Evolutionary conservation across 306 rosid species (phyloP).

Genomic region (Sphenostylis stenocarpa): DNA sequence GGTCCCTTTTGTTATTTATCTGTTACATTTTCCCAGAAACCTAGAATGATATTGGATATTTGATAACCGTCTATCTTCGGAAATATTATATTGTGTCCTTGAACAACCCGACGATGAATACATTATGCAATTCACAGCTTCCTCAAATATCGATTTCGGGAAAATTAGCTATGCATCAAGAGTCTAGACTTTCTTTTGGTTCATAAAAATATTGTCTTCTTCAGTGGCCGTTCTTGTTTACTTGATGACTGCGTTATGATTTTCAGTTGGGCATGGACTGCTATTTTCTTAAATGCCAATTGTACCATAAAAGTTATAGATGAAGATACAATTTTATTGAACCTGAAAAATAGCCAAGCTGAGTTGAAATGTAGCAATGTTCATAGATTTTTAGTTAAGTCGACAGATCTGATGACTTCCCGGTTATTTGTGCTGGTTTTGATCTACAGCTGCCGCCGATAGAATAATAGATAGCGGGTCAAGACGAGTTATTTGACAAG

Average conservation of each 20-base stretch:
- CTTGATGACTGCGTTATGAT: slow-evolving; percentile 1
- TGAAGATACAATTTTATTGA: not conserved
- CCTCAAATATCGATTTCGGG: not conserved
- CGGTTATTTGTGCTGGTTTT: not conserved
- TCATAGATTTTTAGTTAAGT: not conserved
- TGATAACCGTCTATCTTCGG: not conserved
- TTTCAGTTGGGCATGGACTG: not conserved
- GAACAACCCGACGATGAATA: not conserved
- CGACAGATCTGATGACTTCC: not conserved
- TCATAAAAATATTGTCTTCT: not conserved
- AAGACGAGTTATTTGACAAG: not conserved
- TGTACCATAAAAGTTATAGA: not conserved
- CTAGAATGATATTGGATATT: not conserved
- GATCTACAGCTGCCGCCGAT: not conserved
- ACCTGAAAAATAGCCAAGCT: not conserved
- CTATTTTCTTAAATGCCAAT: not conserved
- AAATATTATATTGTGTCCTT: not conserved
- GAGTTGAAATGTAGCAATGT: not conserved
- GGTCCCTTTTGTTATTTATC: not conserved
- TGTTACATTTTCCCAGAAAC: not conserved
- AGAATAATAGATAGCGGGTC: not conserved
- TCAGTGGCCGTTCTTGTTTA: not conserved
- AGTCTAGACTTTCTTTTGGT: not conserved
- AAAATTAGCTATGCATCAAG: not conserved
- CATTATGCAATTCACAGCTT: slow-evolving; percentile 3